Evolutionary conservation across 805 yeast species (phyloP).

Genomic region (Kluyveromyces nonfermentans): DNA sequence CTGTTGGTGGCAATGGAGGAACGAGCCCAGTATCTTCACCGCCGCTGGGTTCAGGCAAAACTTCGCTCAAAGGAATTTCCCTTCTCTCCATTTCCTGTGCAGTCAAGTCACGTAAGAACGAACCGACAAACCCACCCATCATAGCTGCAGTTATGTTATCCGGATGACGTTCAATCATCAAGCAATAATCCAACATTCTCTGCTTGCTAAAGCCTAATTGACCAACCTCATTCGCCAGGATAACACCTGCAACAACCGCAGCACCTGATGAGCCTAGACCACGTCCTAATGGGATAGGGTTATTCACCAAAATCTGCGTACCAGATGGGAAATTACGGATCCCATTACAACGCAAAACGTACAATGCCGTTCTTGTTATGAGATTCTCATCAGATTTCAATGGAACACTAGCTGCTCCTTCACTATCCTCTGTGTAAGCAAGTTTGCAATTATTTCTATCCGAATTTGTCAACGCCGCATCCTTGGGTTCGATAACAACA

Average conservation of each 20-base stretch:
- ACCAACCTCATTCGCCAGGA: slow-evolving; percentile 81
- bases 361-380: slow-evolving; percentile 87
- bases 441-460: slow-evolving; percentile 66
- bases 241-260: slow-evolving; percentile 94
- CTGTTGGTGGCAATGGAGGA: slow-evolving; percentile 75
- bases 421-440: slow-evolving; percentile 58
- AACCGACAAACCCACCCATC: slow-evolving; percentile 98
- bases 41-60: slow-evolving; percentile 69
- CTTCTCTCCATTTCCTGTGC: slow-evolving; percentile 64
- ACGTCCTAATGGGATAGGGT: slow-evolving; percentile 94
- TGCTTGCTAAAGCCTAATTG: slow-evolving; percentile 61
- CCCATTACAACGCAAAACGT: slow-evolving; percentile 78
- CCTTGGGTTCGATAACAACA: slow-evolving; percentile 51
- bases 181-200: slow-evolving; percentile 85
- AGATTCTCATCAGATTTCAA: slow-evolving; percentile 67
- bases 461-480: slow-evolving; percentile 35
- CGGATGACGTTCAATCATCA: slow-evolving; percentile 97
- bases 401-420: slow-evolving; percentile 78
- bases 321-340: slow-evolving; percentile 73
- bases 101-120: slow-evolving; percentile 73
- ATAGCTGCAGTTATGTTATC: slow-evolving; percentile 97
- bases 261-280: slow-evolving; percentile 98
- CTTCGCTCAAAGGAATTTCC: slow-evolving; percentile 77
- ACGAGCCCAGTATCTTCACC: slow-evolving; percentile 58
- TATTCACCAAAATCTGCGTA: slow-evolving; percentile 67